Evolutionary conservation across 75 land plant genomes (phyloP).

Genomic region (Cryptomeria japonica): DNA sequence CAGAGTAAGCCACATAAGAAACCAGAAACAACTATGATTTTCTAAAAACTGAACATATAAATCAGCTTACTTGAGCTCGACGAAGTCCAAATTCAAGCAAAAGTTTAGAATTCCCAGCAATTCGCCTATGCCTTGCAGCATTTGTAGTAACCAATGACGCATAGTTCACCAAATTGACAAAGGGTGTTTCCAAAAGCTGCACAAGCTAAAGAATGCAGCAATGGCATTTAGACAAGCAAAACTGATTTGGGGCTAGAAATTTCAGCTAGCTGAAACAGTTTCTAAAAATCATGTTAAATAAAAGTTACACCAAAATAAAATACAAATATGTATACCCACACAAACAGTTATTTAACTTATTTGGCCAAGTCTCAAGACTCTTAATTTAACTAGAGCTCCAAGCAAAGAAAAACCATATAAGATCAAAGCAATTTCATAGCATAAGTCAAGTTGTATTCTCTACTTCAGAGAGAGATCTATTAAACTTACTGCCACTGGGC

Average conservation of each 20-base stretch:
- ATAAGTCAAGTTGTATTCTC: neutral
- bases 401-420: conserved; percentile 10
- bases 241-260: neutral
- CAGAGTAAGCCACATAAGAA: neutral
- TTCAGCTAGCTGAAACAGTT: conserved; percentile 1
- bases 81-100: conserved; percentile 95
- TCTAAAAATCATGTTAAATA: conserved; percentile 5
- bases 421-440: neutral
- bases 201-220: conserved; percentile 53
- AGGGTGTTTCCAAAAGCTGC: conserved; percentile 88
- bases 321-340: neutral
- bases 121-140: conserved; percentile 96
- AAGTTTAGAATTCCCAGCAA: conserved; percentile 85
- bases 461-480: neutral
- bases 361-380: neutral
- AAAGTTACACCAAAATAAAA: neutral
- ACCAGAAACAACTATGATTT: neutral
- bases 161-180: conserved; percentile 89
- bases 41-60: conserved; percentile 8
- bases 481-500: conserved; percentile 83
- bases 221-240: conserved; percentile 5
- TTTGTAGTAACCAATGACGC: conserved; percentile 95
- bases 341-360: neutral
- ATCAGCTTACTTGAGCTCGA: conserved; percentile 72
- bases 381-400: neutral